Base-by-base conservation (phyloP, 2,329 filamentous ascomycete species). In the Zelopaecilomyces penicillatus region DNA sequence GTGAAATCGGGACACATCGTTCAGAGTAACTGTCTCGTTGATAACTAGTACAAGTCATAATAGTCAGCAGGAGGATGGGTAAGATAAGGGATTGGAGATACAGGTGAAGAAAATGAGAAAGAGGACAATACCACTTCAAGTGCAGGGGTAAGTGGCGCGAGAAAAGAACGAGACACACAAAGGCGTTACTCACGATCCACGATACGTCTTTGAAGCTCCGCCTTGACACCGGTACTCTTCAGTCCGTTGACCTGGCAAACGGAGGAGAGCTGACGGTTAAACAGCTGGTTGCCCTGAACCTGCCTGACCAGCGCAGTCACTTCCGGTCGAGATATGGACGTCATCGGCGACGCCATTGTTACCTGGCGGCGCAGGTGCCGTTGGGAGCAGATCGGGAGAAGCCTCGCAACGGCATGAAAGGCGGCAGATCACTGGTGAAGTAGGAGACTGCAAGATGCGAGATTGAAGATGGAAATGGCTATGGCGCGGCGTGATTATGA, bases 171-270 rank as follows among this genome's bases (percentile, higher is more conserved):
- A 35, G 26, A 10, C 12, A 38, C n/a, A 36, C 35, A 12, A 43
- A 27, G 3, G n/a, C 32, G 43, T 43, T 33, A 80, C 86, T 66
- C 73, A 97, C 93, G 78, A 47, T 78, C 71, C 51, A 84, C 78
- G 49, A 96, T 85, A 56, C 91, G 83, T 47, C 70, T 69, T 65
- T 95, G 89, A 48, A 97, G 70, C 36, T 85, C 78, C 31, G 81
- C 79, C 71, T 98, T 98, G 57, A 93, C 83, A 19, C 93, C 93
- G 29, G 83, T 86, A 49, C 87, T 84, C 52, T 79, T 76, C 32
- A 95, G 71, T 39, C 81, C 77, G 67, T 95, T 87, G 49, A 77
- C 71, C 51, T 80, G 76, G 59, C 91, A 85, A 52, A 97, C 83
- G 42, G 74, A 74, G 56, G 88, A 86, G 40, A 96, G 76, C 56